Percentiles rank a stretch among this genome's conserved stretches.
Evolutionary conservation across 345 rosid species (phyloP).

Genomic region (Erysimum cheiranthoides): DNA sequence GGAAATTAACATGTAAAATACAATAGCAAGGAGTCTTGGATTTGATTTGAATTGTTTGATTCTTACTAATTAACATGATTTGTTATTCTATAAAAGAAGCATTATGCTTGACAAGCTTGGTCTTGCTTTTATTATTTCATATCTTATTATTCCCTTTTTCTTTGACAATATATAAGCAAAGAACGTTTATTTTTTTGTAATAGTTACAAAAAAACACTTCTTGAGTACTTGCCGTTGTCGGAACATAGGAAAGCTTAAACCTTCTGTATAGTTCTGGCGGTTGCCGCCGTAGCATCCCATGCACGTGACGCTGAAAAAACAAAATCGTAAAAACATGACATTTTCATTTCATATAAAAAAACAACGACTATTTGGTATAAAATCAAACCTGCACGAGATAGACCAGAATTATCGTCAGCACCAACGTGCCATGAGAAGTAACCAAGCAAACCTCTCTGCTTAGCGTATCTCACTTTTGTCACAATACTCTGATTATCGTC

Average conservation of each 20-base stretch:
- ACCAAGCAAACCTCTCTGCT: constrained; percentile 61
- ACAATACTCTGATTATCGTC: constrained; percentile 58
- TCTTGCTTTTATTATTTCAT: constrained; percentile 21
- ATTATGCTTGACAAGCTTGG: constrained; percentile 1
- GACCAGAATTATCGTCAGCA: constrained; percentile 56
- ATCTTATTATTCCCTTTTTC: constrained; percentile 18
- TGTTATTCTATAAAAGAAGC: neutral
- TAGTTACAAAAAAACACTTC: neutral
- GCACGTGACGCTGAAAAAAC: constrained; percentile 37
- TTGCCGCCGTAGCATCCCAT: constrained; percentile 37
- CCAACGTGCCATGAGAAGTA: constrained; percentile 80
- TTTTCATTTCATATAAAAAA: neutral
- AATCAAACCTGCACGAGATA: constrained; percentile 51
- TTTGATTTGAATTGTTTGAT: neutral
- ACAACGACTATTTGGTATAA: neutral
- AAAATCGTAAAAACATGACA: neutral
- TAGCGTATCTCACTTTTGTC: constrained; percentile 57
- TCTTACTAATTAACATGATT: neutral
- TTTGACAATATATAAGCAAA: constrained; percentile 10
- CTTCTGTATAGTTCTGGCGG: constrained; percentile 11
- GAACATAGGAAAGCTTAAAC: constrained; percentile 6
- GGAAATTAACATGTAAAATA: neutral
- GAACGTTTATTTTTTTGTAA: constrained; percentile 6
- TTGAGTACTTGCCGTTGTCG: constrained; percentile 2
- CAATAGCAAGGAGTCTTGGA: neutral